Evolutionary conservation across 495 filamentous ascomycete genomes (phyloP), one percentile per base, ranked within the genome.

Genomic region (Penicillium steckii): DNA sequence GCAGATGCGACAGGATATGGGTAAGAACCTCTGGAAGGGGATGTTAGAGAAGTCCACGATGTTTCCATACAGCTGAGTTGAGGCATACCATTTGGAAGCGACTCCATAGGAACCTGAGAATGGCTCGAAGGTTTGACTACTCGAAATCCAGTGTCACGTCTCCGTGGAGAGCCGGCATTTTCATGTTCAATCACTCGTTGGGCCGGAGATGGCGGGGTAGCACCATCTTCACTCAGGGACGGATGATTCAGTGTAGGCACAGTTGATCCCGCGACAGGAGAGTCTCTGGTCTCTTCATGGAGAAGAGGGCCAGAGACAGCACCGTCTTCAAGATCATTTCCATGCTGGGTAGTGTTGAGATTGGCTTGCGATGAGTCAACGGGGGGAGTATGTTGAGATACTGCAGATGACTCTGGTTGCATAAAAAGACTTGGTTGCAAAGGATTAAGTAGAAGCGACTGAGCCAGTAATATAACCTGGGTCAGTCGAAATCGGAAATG

Each of bases 1-100:
- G 83, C 30, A 97, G 71, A 71, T 97, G 88, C 25, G 92, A 95
- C 2, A 97, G 68, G n/a, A 94, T 86, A 60, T 97, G 91, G 8
- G 88, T 95, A 60, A 97, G 63, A 45, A 96, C 85, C 81, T 97
- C 91, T 96, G 64, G 44, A 52, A 21, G 1, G 18, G 10, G 41
- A 50, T 55, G 63, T 75, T 59, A 71, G 21, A 41, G 21, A 5
- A 21, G 8, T 21, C 23, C 38, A 8, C 3, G 21, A 41, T 22
- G 18, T 33, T 46, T 8, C 24, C 37, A 9, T 22, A 74, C 80
- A 38, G 12, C n/a, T n/a, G n/a, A n/a, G n/a, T n/a, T n/a, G n/a
- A n/a, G 24, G 74, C 81, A 50, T 75, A 94, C 91, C 91, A 72
- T 95, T 95, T 8, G 91, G 91, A 52, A 95, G 85, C 37, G 82